Evolutionary conservation across 176 grass and related monocot genomes (phyloP).

Genomic region (Areca catechu): DNA sequence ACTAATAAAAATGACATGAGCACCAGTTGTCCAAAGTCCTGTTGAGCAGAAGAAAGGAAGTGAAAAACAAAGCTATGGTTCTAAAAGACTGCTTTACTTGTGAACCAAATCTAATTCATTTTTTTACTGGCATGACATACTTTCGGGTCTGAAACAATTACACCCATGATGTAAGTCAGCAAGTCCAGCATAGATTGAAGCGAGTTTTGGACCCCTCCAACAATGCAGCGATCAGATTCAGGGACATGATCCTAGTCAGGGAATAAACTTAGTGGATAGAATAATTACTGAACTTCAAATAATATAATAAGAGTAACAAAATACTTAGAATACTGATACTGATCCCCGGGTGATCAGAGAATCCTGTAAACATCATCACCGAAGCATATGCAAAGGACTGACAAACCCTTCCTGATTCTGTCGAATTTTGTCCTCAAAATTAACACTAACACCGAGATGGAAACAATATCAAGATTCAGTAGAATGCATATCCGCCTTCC

Average conservation of each 20-base stretch:
- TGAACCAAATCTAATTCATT: neutral
- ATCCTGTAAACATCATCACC: too few species aligned
- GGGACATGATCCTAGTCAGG: conserved; percentile 44
- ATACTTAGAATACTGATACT: too few species aligned
- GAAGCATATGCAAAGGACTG: too few species aligned
- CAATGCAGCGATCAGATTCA: conserved; percentile 65
- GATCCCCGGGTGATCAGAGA: too few species aligned
- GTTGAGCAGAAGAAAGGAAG: conserved; percentile 1
- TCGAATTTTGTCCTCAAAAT: too few species aligned
- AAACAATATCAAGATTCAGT: too few species aligned
- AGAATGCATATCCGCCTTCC: too few species aligned
- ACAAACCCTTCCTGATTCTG: too few species aligned
- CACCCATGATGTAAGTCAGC: conserved; percentile 83
- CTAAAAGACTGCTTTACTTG: too few species aligned
- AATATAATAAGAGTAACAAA: too few species aligned
- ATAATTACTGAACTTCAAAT: neutral
- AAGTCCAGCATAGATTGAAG: conserved; percentile 85
- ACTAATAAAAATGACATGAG: conserved; percentile 76
- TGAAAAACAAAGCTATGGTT: neutral
- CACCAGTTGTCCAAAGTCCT: conserved; percentile 82
- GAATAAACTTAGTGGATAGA: neutral
- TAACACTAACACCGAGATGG: too few species aligned
- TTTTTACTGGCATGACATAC: conserved; percentile 13
- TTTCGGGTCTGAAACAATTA: conserved; percentile 84
- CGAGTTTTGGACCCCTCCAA: conserved; percentile 83